These are phyloP conservation scores for Ramalina intermedia DNA, from an alignment of 495 filamentous ascomycete species.

Conservation along the genomic window DNA sequence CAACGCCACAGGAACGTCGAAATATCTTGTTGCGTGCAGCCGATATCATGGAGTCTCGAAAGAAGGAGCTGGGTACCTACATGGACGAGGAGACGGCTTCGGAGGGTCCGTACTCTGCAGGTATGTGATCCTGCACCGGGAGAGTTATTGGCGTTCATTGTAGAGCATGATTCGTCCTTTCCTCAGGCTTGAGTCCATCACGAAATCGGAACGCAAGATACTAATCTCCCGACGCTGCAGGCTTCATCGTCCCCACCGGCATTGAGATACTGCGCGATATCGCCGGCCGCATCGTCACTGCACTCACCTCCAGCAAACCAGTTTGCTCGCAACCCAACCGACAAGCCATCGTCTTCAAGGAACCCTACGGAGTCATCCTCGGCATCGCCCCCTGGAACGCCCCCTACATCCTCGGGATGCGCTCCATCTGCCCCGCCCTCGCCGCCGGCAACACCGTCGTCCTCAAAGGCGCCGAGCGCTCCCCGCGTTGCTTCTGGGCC, in stretches of 20 bases:
- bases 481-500: slow-evolving; percentile 60
- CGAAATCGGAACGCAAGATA: slow-evolving; percentile 56
- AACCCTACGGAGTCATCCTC: slow-evolving; percentile 71
- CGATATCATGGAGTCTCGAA: slow-evolving; percentile 47
- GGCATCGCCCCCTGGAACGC: slow-evolving; percentile 66
- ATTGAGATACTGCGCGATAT: slow-evolving; percentile 53
- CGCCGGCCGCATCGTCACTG: slow-evolving; percentile 44
- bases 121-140: too few species aligned
- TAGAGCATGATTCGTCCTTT: too few species aligned
- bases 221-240: slow-evolving; percentile 31
- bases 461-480: slow-evolving; percentile 63
- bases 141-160: too few species aligned
- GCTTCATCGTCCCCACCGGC: slow-evolving; percentile 49
- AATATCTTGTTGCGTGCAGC: slow-evolving; percentile 60
- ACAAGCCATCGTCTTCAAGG: slow-evolving; percentile 57
- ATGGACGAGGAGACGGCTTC: slow-evolving; percentile 60
- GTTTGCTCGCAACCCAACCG: slow-evolving; percentile 35
- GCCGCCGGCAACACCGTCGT: slow-evolving; percentile 69
- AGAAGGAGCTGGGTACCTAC: slow-evolving; percentile 46
- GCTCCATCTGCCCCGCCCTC: slow-evolving; percentile 58
- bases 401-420: slow-evolving; percentile 48
- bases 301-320: slow-evolving; percentile 47
- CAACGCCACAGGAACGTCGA: slow-evolving; percentile 44
- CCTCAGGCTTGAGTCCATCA: slow-evolving; percentile 32
- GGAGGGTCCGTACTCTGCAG: slow-evolving; percentile 31